Evolutionary conservation across 1,139 yeast species (phyloP).

Genomic region (Suhomyces taliae): DNA sequence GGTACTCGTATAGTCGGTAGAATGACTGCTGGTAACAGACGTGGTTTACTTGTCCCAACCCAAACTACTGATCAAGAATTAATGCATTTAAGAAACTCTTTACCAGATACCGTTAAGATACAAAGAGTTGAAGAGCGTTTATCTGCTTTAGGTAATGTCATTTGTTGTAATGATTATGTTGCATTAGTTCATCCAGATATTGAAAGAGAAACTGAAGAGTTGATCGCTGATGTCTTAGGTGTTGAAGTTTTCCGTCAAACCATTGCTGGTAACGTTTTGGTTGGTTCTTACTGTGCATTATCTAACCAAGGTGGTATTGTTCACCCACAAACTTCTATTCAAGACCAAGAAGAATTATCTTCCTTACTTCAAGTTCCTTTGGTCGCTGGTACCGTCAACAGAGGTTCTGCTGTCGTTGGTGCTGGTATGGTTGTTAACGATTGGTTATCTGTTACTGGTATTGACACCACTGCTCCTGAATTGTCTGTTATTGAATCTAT

Average conservation of each 20-base stretch:
- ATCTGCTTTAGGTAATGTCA: constrained; percentile 95
- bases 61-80: constrained; percentile 99
- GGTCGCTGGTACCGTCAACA: constrained; percentile 97
- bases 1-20: constrained; percentile 98
- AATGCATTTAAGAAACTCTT: constrained; percentile 93
- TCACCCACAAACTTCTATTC: constrained; percentile 95
- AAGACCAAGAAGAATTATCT: constrained; percentile 97
- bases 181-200: constrained; percentile 99
- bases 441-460: constrained; percentile 96
- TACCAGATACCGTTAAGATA: constrained; percentile 94
- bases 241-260: constrained; percentile 99
- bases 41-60: constrained; percentile 95
- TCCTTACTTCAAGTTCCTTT: constrained; percentile 94
- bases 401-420: constrained; percentile 97
- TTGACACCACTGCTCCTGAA: constrained; percentile 98
- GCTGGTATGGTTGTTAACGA: constrained; percentile 99
- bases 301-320: constrained; percentile 98
- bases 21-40: constrained; percentile 98
- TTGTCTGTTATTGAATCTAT: constrained; percentile 94
- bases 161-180: constrained; percentile 98
- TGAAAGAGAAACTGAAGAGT: constrained; percentile 98
- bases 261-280: constrained; percentile 95
- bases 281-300: constrained; percentile 92
- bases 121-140: constrained; percentile 98
- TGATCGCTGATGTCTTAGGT: constrained; percentile 97